Base-by-base conservation (phyloP, 805 yeast genomes). In the Myxozyma vanderwaltii region DNA sequence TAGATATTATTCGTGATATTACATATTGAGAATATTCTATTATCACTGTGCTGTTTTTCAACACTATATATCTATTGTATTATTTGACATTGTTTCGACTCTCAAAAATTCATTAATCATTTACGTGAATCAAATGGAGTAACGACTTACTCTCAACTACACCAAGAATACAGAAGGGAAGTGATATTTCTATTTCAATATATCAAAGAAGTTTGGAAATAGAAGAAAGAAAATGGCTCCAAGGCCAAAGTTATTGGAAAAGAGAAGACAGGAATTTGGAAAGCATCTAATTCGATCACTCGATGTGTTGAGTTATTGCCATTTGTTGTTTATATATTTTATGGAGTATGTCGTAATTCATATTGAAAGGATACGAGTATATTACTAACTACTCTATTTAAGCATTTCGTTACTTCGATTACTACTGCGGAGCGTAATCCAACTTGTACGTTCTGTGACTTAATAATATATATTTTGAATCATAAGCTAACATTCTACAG, bases 391-490 rank as follows among this genome's bases (percentile, higher is more conserved):
- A n/a, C 31, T 17, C 23, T 13, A 17, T 17, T 21, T n/a, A 33
- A 63, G 66, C 31, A 56, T 63, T 12, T 64, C 67, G 17, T 41
- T 64, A n/a, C 51, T 64, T 27, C 59, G 63, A 35, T 39, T 64
- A 10, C 39, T 64, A 4, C 5, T 64, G 13, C 66, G 67, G 49
- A 51, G 63, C 29, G 33, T 59, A 3, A 50, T 64, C 24, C 67
- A 64, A 26, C 60, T 64, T n/a, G 66, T 63, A 51, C 27, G 44
- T 45, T 41, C n/a, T 12, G 10, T 39, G 8, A 19, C 17, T 8
- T 12, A 23, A 12, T n/a, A 24, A 3, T 5, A 15, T 21, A 35
- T 12, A 4, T 17, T 31, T 4, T 17, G 10, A 38, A 13, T 19
- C 36, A n/a, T 27, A 24, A 21, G n/a, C 40, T 47, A 47, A 31